Evolutionary conservation across 129 eudicot species (phyloP).

Genomic region (Heracleum sosnowskyi): DNA sequence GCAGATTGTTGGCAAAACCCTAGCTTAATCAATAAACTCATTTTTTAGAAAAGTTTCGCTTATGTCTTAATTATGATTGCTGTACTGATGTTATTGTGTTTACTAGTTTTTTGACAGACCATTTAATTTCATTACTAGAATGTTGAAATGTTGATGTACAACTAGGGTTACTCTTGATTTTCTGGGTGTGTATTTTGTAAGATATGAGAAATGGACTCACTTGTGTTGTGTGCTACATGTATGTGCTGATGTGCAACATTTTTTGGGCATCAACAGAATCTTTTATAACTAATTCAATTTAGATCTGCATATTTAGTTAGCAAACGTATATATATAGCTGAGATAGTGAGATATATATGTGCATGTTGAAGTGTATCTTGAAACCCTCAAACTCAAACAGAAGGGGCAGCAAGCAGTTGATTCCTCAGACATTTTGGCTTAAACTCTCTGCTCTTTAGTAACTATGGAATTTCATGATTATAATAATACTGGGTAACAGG

Average conservation of each 20-base stretch:
- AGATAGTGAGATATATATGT: background rate
- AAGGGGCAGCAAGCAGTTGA: background rate
- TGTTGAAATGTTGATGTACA: background rate
- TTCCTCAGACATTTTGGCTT: slow-evolving; percentile 15
- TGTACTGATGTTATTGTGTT: background rate
- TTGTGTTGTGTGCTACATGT: background rate
- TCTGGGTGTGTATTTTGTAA: background rate
- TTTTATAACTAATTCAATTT: background rate
- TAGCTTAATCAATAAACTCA: slow-evolving; percentile 7
- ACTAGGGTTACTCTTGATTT: background rate
- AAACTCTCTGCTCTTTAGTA: slow-evolving; percentile 22
- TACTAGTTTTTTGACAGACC: background rate
- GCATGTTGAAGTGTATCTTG: background rate
- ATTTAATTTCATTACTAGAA: background rate
- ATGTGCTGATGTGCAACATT: background rate
- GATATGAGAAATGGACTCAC: background rate
- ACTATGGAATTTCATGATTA: slow-evolving; percentile 6
- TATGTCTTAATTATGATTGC: background rate
- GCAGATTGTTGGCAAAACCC: slow-evolving; percentile 23
- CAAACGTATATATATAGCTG: background rate
- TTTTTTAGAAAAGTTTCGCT: background rate
- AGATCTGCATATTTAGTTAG: background rate
- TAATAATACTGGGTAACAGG: background rate
- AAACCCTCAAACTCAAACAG: background rate
- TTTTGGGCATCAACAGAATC: background rate